Percentiles rank a stretch among this genome's conserved stretches.
phyloP scores from a whole-genome alignment of 352 stramenopile species.

The Phytophthora cajani region DNA sequence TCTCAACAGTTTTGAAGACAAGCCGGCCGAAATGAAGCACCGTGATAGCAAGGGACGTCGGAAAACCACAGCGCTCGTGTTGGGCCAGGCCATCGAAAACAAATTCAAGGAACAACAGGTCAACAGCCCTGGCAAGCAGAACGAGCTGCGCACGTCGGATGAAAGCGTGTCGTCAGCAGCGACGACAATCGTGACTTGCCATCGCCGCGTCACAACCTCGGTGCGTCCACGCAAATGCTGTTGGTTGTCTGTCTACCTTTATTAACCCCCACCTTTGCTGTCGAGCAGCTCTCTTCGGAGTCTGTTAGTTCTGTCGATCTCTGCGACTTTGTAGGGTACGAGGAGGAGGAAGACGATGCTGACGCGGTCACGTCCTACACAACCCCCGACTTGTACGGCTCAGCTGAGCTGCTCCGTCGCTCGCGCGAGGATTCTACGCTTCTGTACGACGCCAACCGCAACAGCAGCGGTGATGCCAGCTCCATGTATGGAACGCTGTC shows the following conservation, averaged over 20 bases:
- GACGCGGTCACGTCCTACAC: slow-evolving; percentile 56
- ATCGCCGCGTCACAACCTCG: slow-evolving; percentile 64
- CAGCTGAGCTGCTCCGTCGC: slow-evolving; percentile 28
- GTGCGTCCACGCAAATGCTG: slow-evolving; percentile 40
- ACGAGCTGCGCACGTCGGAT: slow-evolving; percentile 45
- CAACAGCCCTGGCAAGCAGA: slow-evolving; percentile 23
- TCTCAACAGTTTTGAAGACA: slow-evolving; percentile 42
- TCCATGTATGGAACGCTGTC: slow-evolving; percentile 29
- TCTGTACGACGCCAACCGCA: slow-evolving; percentile 19
- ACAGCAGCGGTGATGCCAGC: slow-evolving; percentile 7
- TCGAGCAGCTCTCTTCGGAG: slow-evolving; percentile 34
- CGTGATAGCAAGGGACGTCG: slow-evolving; percentile 16
- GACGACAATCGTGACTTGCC: slow-evolving; percentile 56
- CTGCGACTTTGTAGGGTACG: slow-evolving; percentile 64
- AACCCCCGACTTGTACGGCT: slow-evolving; percentile 41
- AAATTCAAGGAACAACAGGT: slow-evolving; percentile 11
- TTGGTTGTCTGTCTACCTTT: slow-evolving; percentile 5
- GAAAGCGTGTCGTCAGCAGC: slow-evolving; percentile 72
- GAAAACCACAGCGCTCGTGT: slow-evolving; percentile 23
- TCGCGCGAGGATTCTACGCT: slow-evolving; percentile 33
- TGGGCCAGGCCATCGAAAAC: slow-evolving; percentile 5
- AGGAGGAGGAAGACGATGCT: slow-evolving; percentile 46
- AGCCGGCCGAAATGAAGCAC: background rate
- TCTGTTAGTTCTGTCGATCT: slow-evolving; percentile 50
- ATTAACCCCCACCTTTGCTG: background rate